Evolutionary conservation across 192 early-diverging fungal species (phyloP), one percentile per base, ranked within the genome.

Genomic region (Lunasporangiospora selenospora): DNA sequence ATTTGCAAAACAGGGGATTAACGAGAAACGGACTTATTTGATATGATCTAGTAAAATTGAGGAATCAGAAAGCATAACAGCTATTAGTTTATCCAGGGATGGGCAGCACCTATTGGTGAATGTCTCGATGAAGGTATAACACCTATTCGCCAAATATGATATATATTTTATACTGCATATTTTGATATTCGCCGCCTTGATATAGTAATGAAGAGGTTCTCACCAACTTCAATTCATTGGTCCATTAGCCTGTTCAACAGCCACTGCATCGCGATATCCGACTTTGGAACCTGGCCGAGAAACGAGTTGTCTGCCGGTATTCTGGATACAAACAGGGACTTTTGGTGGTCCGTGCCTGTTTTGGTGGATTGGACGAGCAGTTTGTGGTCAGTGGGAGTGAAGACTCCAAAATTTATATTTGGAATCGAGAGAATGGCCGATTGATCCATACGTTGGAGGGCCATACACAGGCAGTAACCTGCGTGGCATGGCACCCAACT

Each of bases 321-420:
- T 62, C 76, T 11, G 97, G 95, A 1, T 90, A 93, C 33, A 90
- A 90, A 38, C 95, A 97, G 67, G 91, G 88, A 0, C 75, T 83
- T 6, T 97, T 90, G 66, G 90, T 97, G 27, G 95, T 99, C 56
- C 84, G 97, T 45, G 94, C 91, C 4, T 89, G 91, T 23, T 94
- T 99, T 82, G 97, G 93, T 10, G 96, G 97, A 12, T 57, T 83
- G 26, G 79, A 90, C 46, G 86, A 96, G 38, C 83, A 85, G 33
- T 94, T 97, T 65, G 85, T 99, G 21, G 64, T 92, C 1, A 91
- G 90, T 58, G 97, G 97, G n/a, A 98, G 95, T 76, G 94, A 97
- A 83, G 92, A 94, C 66, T 75, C 75, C 1, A 78, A 83, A 11
- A 75, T 95, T 3, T 91, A 94, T 66, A 85, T 94, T 11, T 95